Evolutionary conservation across 1,284 basidiomycete species (phyloP).

Genomic region (Moniliophthora roreri): DNA sequence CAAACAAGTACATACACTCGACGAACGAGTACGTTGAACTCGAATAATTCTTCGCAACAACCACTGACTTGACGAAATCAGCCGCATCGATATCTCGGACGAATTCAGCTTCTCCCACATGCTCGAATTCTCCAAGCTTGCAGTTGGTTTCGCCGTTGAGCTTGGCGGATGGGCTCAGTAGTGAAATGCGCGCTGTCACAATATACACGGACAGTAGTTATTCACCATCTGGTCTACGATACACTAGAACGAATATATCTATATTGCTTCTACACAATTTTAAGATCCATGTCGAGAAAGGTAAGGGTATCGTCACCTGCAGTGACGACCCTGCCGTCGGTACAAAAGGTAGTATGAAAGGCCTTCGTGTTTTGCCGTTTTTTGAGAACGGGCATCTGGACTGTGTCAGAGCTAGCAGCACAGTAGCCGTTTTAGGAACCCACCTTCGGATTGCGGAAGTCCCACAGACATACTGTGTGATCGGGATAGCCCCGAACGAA

Average conservation of each 20-base stretch:
- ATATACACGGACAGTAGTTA: no score
- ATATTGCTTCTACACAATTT: slow-evolving; percentile 4
- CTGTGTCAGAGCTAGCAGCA: neutral
- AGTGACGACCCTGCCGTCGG: slow-evolving; percentile 37
- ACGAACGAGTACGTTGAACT: slow-evolving; percentile 63
- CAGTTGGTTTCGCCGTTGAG: slow-evolving; percentile 83
- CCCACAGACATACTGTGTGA: slow-evolving; percentile 46
- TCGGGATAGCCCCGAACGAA: slow-evolving; percentile 49
- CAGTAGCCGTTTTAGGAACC: slow-evolving; percentile 7
- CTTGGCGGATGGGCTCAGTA: slow-evolving; percentile 53
- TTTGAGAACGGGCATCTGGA: slow-evolving; percentile 14
- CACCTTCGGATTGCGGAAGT: slow-evolving; percentile 48
- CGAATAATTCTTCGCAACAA: slow-evolving; percentile 11
- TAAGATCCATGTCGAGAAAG: slow-evolving; percentile 34
- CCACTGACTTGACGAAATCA: slow-evolving; percentile 29
- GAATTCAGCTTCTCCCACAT: slow-evolving; percentile 88
- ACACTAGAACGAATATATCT: no score
- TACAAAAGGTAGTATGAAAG: slow-evolving; percentile 40
- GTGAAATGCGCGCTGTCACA: neutral
- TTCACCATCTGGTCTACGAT: neutral
- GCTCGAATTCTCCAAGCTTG: slow-evolving; percentile 89
- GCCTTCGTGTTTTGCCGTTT: slow-evolving; percentile 33
- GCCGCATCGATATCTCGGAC: slow-evolving; percentile 78
- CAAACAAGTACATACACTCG: slow-evolving; percentile 84
- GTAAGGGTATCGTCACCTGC: slow-evolving; percentile 40